Percentiles rank a stretch among this genome's conserved stretches.
phyloP scores from a whole-genome alignment of 495 filamentous ascomycete genomes.

The Tuber umbilicatum region DNA sequence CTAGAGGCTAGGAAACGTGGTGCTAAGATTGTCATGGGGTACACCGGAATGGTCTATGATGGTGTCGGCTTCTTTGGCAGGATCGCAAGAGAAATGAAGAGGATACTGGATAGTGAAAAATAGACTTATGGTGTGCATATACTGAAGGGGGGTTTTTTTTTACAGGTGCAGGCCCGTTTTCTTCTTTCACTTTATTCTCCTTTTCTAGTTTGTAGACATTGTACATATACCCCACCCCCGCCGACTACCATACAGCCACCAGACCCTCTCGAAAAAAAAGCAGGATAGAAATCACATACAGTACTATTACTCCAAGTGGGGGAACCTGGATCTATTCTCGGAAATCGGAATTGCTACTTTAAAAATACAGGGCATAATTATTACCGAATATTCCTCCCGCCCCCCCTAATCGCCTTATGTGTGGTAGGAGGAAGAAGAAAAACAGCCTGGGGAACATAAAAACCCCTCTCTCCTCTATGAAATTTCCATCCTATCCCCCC shows the following conservation, averaged over 20 bases:
- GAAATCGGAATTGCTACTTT: neutral
- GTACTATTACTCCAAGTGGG: neutral
- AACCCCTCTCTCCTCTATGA: conserved; percentile 46
- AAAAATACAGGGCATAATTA: neutral
- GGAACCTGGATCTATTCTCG: neutral
- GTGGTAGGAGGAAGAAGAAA: neutral
- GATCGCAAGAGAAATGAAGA: conserved; percentile 78
- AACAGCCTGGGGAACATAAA: neutral
- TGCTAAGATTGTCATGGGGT: conserved; percentile 56
- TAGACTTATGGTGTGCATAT: neutral
- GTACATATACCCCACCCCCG: neutral
- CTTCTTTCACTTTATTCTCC: no score
- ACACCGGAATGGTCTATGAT: conserved; percentile 68
- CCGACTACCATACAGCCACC: neutral
- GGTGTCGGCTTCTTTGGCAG: conserved; percentile 78
- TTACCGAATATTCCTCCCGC: neutral
- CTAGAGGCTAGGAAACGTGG: conserved; percentile 72
- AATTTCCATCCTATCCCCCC: conserved; percentile 76
- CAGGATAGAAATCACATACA: neutral
- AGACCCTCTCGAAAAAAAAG: no score
- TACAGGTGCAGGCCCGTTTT: neutral
- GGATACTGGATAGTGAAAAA: conserved; percentile 31
- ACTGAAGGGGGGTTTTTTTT: neutral
- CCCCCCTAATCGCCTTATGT: neutral
- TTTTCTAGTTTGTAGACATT: neutral